Conservation (phyloP, 371 early-diverging fungal genomes). For the Rhizopus microsporus region DNA sequence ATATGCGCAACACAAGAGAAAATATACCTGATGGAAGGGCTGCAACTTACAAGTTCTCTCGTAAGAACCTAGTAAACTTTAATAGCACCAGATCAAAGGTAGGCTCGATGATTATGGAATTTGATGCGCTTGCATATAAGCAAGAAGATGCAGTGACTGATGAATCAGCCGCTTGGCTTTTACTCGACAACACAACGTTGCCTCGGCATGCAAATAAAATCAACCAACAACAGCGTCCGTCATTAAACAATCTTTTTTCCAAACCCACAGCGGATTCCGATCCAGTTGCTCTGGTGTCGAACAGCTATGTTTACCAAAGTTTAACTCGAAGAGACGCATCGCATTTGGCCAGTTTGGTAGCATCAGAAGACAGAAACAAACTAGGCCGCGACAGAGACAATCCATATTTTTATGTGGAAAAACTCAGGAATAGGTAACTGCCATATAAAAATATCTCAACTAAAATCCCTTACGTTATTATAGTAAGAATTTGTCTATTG, state of each 20-base stretch:
- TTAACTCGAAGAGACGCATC: constrained; percentile 39
- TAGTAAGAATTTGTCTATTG: constrained; percentile 38
- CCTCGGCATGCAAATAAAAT: constrained; percentile 10
- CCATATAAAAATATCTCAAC: background rate
- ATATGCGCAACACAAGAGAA: too few relatives aligned
- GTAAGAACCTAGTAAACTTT: constrained; percentile 20
- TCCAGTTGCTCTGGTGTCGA: constrained; percentile 12
- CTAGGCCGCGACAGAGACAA: constrained; percentile 35
- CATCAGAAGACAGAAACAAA: constrained; percentile 22
- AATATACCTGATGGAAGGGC: constrained; percentile 24
- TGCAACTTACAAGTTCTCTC: constrained; percentile 37
- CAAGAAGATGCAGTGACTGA: constrained; percentile 19
- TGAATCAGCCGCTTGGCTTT: constrained; percentile 40
- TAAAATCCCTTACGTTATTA: background rate
- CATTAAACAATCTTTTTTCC: constrained; percentile 16
- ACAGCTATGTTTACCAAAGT: constrained; percentile 29
- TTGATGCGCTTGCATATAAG: constrained; percentile 46
- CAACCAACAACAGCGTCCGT: background rate
- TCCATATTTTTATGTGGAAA: constrained; percentile 47
- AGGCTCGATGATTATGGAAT: constrained; percentile 52
- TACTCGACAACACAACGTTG: constrained; percentile 37
- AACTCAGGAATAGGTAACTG: constrained; percentile 25
- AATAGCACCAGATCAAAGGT: constrained; percentile 38
- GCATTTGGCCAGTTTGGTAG: constrained; percentile 22
- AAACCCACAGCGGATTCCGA: constrained; percentile 8